Conservation (phyloP, 805 yeast genomes). For the Schizosaccharomyces lindneri region DNA sequence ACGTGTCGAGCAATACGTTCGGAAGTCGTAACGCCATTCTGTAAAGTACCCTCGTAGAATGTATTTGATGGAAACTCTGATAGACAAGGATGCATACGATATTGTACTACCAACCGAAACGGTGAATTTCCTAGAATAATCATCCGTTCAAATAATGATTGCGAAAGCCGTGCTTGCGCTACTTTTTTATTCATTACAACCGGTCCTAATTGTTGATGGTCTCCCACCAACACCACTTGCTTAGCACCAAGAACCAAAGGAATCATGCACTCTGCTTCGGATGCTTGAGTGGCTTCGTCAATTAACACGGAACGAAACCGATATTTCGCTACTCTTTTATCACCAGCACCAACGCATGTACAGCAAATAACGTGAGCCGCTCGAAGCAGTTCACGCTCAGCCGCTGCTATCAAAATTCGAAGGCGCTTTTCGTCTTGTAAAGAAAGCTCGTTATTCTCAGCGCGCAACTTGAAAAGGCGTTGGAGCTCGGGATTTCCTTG, state of each 20-base stretch:
- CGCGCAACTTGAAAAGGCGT: conserved; percentile 31
- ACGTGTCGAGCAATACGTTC: conserved; percentile 32
- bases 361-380: conserved; percentile 60
- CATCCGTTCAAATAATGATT: conserved; percentile 69
- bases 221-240: conserved; percentile 79
- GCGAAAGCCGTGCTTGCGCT: conserved; percentile 64
- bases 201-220: conserved; percentile 88
- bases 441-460: conserved; percentile 46
- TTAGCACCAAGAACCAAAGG: conserved; percentile 77
- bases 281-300: conserved; percentile 84
- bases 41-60: conserved; percentile 80
- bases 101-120: conserved; percentile 68
- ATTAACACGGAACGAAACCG: conserved; percentile 58
- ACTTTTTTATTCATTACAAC: conserved; percentile 61
- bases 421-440: conserved; percentile 25
- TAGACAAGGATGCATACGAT: conserved; percentile 78
- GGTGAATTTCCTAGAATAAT: conserved; percentile 66
- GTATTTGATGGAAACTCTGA: conserved; percentile 73
- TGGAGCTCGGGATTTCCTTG: conserved; percentile 21
- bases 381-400: conserved; percentile 27
- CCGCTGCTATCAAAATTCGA: conserved; percentile 18
- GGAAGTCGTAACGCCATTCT: conserved; percentile 58
- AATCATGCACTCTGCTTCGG: conserved; percentile 76
- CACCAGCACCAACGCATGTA: conserved; percentile 87
- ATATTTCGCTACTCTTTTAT: conserved; percentile 27